Percentiles rank a stretch among this genome's conserved stretches.
These are phyloP conservation scores for Didymellaceae sp. DNA, from an alignment of 2,329 filamentous ascomycete genomes.

Conservation along the genomic window DNA sequence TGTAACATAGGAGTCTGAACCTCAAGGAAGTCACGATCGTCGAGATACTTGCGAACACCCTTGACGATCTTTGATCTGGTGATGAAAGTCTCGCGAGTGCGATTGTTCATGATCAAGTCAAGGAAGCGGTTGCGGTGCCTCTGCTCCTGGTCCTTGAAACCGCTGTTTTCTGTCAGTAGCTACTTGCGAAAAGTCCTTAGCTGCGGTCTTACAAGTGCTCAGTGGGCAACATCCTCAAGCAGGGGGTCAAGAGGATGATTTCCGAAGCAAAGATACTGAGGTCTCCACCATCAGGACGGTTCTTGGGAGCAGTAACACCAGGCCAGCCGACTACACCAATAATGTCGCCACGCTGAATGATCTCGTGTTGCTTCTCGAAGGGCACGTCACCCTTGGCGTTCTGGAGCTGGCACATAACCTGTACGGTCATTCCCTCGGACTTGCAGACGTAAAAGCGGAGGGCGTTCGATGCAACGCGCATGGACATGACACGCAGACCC, in stretches of 20 bases:
- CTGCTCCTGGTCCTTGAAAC: conserved; percentile 94
- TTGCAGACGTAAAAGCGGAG: conserved; percentile 53
- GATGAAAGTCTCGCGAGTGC: conserved; percentile 80
- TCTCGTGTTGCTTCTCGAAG: conserved; percentile 89
- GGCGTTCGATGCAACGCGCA: conserved; percentile 30
- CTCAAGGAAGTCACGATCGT: conserved; percentile 86
- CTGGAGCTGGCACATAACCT: conserved; percentile 91
- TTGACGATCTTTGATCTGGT: conserved; percentile 86
- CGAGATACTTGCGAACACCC: conserved; percentile 88
- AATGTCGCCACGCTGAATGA: conserved; percentile 88
- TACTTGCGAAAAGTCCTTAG: background rate
- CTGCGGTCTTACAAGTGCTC: conserved; percentile 46
- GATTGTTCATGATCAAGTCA: conserved; percentile 96
- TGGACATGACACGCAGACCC: conserved; percentile 79
- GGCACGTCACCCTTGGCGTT: conserved; percentile 71
- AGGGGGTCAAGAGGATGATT: conserved; percentile 85
- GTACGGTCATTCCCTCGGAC: conserved; percentile 76
- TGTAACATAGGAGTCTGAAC: conserved; percentile 98
- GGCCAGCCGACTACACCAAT: conserved; percentile 87
- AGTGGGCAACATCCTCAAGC: conserved; percentile 86
- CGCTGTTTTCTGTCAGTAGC: conserved; percentile 44
- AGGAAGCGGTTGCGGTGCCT: conserved; percentile 92
- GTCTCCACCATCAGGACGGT: conserved; percentile 66
- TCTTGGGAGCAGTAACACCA: conserved; percentile 87
- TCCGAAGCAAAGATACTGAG: conserved; percentile 91